A percentile compares a stretch with the other conserved stretches of the same genome.
Evolutionary conservation across 345 rosid species (phyloP).

Genomic region (Passiflora organensis): DNA sequence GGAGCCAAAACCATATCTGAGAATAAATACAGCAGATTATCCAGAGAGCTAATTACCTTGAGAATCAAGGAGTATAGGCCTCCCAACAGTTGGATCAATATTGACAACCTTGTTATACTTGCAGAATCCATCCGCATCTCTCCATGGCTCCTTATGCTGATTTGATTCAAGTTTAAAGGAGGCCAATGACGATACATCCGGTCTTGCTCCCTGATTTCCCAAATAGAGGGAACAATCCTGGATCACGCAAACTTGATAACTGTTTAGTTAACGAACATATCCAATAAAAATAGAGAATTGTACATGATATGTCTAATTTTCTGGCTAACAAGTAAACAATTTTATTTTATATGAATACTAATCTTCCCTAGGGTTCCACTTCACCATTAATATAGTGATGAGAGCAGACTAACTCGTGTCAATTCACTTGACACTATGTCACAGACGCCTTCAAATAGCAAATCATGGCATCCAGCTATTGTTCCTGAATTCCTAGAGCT

Average conservation of each 20-base stretch:
- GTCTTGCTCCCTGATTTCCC: conserved; percentile 33
- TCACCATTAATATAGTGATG: too few relatives aligned
- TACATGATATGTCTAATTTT: too few relatives aligned
- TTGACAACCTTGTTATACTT: conserved; percentile 36
- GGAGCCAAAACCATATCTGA: not conserved
- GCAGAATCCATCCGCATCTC: conserved; percentile 26
- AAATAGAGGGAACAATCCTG: conserved; percentile 43
- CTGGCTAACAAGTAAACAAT: too few relatives aligned
- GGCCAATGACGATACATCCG: conserved; percentile 38
- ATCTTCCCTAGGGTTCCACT: too few relatives aligned
- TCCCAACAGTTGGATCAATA: conserved; percentile 34
- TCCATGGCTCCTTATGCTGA: conserved; percentile 42
- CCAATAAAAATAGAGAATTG: too few relatives aligned
- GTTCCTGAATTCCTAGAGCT: too few relatives aligned
- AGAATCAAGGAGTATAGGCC: conserved; percentile 43
- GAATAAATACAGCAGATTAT: not conserved
- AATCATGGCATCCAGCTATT: too few relatives aligned
- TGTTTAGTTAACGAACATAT: not conserved
- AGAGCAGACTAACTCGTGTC: too few relatives aligned
- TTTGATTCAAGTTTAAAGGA: conserved; percentile 28
- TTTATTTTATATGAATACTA: too few relatives aligned
- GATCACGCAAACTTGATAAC: conserved; percentile 14
- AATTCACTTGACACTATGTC: too few relatives aligned
- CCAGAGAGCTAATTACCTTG: conserved; percentile 49
- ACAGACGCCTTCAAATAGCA: too few relatives aligned